A percentile compares a stretch with the other conserved stretches of the same genome.
phyloP scores from a whole-genome alignment of 257 asterid genomes.

The Solanum bulbocastanum region DNA sequence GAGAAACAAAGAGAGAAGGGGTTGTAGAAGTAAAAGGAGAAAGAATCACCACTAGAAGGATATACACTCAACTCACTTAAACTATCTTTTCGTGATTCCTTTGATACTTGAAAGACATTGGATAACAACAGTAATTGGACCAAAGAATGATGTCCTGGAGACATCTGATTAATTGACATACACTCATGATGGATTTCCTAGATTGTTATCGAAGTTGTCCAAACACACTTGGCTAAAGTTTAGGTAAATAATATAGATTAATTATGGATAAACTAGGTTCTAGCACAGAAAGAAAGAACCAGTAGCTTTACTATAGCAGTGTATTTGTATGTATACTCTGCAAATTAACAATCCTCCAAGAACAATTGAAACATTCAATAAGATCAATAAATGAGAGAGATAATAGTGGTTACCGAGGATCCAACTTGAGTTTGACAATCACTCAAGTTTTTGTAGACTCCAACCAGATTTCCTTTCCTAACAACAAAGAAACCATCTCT shows the following conservation, averaged over 20 bases:
- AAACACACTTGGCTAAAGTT: neutral
- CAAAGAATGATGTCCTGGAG: neutral
- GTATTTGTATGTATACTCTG: neutral
- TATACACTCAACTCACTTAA: neutral
- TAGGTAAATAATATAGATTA: neutral
- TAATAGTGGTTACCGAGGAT: constrained; percentile 52
- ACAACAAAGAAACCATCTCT: constrained; percentile 86
- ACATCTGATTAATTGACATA: neutral
- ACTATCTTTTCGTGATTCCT: neutral
- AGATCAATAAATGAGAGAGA: neutral
- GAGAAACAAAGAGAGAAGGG: neutral
- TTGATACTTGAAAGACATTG: neutral
- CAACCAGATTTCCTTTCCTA: constrained; percentile 86
- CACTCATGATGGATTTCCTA: neutral
- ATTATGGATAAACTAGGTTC: neutral
- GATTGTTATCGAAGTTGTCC: neutral
- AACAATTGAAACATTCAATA: neutral
- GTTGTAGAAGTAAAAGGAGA: neutral
- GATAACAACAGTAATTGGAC: neutral
- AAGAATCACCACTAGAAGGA: neutral
- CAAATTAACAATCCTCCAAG: neutral
- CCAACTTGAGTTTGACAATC: constrained; percentile 97
- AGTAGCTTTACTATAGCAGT: neutral
- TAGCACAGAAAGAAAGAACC: neutral
- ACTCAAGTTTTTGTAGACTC: constrained; percentile 77